A percentile compares a stretch with the other conserved stretches of the same genome.
Conservation (phyloP, 2,329 filamentous ascomycete genomes). For the Keithomyces neogunnii region DNA sequence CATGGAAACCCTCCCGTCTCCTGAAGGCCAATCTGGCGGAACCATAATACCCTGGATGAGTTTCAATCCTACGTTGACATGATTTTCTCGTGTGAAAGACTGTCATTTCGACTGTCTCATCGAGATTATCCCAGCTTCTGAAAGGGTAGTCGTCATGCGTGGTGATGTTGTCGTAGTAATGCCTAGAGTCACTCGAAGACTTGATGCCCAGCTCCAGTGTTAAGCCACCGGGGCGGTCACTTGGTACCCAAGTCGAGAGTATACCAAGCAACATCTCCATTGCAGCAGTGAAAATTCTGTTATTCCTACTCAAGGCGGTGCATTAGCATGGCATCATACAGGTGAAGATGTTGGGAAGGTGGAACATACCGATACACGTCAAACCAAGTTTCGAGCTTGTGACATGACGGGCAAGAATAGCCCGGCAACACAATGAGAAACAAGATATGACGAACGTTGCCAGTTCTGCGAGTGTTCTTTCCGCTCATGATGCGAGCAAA, state of each 20-base stretch:
- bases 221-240: constrained; percentile 3
- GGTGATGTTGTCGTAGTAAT: constrained; percentile 4
- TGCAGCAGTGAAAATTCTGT: constrained; percentile 2
- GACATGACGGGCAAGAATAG: constrained; percentile 5
- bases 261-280: constrained; percentile 3
- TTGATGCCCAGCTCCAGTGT: constrained; percentile 4
- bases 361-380: constrained; percentile 7
- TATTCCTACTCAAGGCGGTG: constrained; percentile 1
- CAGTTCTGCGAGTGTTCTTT: constrained; percentile 2
- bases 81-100: background rate
- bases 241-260: constrained; percentile 4
- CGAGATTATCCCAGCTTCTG: constrained; percentile 5
- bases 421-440: constrained; percentile 5
- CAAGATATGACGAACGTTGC: constrained; percentile 1
- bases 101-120: constrained; percentile 1
- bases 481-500: constrained; percentile 3
- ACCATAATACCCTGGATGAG: background rate
- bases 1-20: constrained; percentile 2
- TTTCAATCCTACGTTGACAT: background rate
- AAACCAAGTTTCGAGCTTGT: constrained; percentile 6
- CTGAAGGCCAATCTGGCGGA: background rate
- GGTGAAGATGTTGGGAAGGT: constrained; percentile 1
- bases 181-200: constrained; percentile 4
- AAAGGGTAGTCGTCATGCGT: constrained; percentile 4
- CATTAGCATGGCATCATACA: constrained; percentile 2